Percentiles rank a stretch among this genome's conserved stretches.
Evolutionary conservation across 2,329 filamentous ascomycete species (phyloP).

Genomic region (Neofusicoccum parvum): DNA sequence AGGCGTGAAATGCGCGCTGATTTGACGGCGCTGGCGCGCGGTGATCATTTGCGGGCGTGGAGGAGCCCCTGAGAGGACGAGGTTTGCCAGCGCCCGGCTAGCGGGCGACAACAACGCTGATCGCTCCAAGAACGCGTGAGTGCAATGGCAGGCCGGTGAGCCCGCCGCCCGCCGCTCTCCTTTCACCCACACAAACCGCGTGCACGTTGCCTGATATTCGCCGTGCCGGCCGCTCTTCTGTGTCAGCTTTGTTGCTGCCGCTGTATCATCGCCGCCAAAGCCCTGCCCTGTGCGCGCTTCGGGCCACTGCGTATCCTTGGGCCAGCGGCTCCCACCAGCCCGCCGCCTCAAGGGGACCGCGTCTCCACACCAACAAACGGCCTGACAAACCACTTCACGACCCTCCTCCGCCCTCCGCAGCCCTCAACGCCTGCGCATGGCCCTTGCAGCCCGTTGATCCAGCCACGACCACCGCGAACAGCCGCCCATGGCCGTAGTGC

Average conservation of each 20-base stretch:
- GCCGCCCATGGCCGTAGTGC: slow-evolving; percentile 8
- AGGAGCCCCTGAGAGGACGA: slow-evolving; percentile 3
- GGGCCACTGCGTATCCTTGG: not conserved
- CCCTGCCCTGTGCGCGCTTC: slow-evolving; percentile 7
- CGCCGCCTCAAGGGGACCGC: not conserved
- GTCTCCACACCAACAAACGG: slow-evolving; percentile 3
- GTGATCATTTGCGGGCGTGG: slow-evolving; percentile 3
- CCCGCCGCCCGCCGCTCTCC: not conserved
- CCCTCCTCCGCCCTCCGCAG: not conserved
- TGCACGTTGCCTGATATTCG: slow-evolving; percentile 11
- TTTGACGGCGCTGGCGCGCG: not conserved
- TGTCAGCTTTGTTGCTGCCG: slow-evolving; percentile 7
- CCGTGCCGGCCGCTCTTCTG: slow-evolving; percentile 6
- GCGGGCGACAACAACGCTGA: slow-evolving; percentile 12
- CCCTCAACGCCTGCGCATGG: not conserved
- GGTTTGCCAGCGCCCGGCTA: not conserved
- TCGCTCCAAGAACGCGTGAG: not conserved
- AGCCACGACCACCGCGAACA: not conserved
- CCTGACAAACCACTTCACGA: not conserved
- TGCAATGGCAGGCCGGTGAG: not conserved
- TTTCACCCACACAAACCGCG: slow-evolving; percentile 6
- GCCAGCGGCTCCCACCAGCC: not conserved
- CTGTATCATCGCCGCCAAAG: slow-evolving; percentile 12
- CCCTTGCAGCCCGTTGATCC: slow-evolving; percentile 17
- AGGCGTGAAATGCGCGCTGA: not conserved